These are phyloP conservation scores for Heterococcus sp. DNA, from an alignment of 108 stramenopile species.

Conservation along the genomic window DNA sequence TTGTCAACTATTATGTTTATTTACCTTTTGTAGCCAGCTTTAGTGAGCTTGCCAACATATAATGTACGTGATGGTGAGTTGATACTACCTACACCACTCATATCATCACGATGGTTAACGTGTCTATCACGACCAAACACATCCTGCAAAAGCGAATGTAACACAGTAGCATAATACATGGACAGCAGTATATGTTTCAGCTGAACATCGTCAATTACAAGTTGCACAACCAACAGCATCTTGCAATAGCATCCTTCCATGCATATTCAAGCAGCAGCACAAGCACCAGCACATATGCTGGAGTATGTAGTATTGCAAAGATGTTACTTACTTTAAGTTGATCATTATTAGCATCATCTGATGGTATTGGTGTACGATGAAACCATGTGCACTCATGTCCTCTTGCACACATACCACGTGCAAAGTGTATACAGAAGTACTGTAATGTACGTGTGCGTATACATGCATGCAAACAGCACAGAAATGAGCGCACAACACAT, in stretches of 20 bases:
- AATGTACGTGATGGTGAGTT: conserved; percentile 34
- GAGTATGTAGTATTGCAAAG: no score
- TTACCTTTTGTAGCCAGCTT: not conserved
- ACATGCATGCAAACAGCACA: no score
- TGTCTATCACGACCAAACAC: conserved; percentile 56
- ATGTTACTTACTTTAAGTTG: not conserved
- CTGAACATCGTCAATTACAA: no score
- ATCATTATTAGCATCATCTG: conserved; percentile 21
- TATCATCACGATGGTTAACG: conserved; percentile 50
- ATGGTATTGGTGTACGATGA: conserved; percentile 43
- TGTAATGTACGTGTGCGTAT: no score
- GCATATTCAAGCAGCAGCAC: no score
- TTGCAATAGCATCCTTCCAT: no score
- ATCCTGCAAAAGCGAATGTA: no score
- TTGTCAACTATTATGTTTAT: not conserved
- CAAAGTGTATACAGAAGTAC: conserved; percentile 49
- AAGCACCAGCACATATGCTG: no score
- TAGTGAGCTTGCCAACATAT: conserved; percentile 24
- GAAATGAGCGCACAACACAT: not conserved
- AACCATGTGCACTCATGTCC: conserved; percentile 47
- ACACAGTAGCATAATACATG: no score
- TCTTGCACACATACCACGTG: conserved; percentile 44
- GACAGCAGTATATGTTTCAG: no score
- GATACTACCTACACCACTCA: conserved; percentile 52
- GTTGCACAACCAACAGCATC: no score